Conservation (phyloP, 768 basidiomycete genomes). For the Hygrophoropsis aurantiaca region DNA sequence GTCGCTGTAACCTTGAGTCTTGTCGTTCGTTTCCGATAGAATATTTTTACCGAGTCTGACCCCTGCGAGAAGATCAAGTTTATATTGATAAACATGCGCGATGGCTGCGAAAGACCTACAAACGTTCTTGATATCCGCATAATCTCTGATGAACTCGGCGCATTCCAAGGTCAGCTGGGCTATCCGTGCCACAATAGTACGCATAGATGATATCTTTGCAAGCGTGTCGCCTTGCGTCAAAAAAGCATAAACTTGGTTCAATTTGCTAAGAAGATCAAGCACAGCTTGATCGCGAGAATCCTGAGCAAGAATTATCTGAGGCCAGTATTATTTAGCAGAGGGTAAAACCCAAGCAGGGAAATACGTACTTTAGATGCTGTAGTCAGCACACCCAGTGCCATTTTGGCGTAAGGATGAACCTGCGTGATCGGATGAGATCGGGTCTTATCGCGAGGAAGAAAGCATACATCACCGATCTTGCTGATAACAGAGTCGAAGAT, state of each 20-base stretch:
- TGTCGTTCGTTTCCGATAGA: not conserved
- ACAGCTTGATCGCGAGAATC: constrained; percentile 1
- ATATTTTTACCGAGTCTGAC: not conserved
- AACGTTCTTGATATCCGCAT: constrained; percentile 4
- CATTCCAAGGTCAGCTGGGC: constrained; percentile 8
- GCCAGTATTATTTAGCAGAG: not conserved
- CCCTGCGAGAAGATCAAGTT: not conserved
- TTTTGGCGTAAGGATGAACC: constrained; percentile 7
- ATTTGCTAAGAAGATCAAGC: constrained; percentile 3
- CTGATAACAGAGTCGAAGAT: not conserved
- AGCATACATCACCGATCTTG: not conserved
- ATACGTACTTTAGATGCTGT: constrained; percentile 3
- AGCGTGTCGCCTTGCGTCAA: not conserved
- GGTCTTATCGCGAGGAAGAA: too few species aligned
- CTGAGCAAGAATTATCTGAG: not conserved
- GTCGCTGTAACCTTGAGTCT: not conserved
- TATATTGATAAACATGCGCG: not conserved
- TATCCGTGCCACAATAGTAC: not conserved
- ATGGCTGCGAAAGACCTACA: constrained; percentile 4
- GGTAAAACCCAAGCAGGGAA: not conserved
- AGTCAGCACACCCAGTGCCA: constrained; percentile 1
- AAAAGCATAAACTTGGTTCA: constrained; percentile 5
- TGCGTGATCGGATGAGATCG: constrained; percentile 16
- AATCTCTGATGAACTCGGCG: constrained; percentile 6
- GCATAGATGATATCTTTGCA: not conserved